Percentiles rank a stretch among this genome's conserved stretches.
Evolutionary conservation across 2,329 filamentous ascomycete species (phyloP).

Genomic region (Trichoderma sp.): DNA sequence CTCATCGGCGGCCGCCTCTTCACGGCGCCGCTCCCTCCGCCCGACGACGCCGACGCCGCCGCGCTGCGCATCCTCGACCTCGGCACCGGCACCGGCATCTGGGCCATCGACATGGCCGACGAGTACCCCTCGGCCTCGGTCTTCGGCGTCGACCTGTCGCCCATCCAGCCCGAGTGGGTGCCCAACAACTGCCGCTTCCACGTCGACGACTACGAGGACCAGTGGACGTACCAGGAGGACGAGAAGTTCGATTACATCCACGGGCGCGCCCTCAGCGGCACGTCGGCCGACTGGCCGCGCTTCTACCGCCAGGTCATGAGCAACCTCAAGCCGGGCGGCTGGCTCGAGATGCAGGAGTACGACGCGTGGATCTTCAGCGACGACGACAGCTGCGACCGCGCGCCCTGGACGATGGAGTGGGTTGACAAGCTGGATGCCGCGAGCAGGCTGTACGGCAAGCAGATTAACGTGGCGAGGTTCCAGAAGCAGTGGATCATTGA

Average conservation of each 20-base stretch:
- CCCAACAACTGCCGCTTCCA: constrained; percentile 66
- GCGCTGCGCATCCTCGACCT: constrained; percentile 55
- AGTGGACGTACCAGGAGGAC: constrained; percentile 47
- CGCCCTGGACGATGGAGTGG: constrained; percentile 46
- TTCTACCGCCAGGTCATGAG: constrained; percentile 38
- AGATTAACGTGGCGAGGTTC: constrained; percentile 43
- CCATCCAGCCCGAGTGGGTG: constrained; percentile 60
- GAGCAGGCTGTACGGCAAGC: constrained; percentile 44
- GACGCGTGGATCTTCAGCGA: constrained; percentile 45
- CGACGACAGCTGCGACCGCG: constrained; percentile 43
- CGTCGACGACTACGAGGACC: constrained; percentile 65
- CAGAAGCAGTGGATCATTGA: constrained; percentile 46
- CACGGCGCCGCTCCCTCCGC: constrained; percentile 46
- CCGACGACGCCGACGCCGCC: constrained; percentile 17
- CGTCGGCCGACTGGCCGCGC: constrained; percentile 39
- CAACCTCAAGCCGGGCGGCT: constrained; percentile 42
- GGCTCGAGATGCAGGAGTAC: constrained; percentile 46
- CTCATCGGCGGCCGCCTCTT: constrained; percentile 49
- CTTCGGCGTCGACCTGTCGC: constrained; percentile 58
- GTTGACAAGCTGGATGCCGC: constrained; percentile 42
- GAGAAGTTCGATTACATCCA: constrained; percentile 43
- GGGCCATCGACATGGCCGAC: constrained; percentile 61
- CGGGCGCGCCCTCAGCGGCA: constrained; percentile 40
- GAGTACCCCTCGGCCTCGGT: constrained; percentile 43
- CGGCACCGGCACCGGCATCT: constrained; percentile 64